Percentiles rank a stretch among this genome's conserved stretches.
These are phyloP conservation scores for Aspergillus cejpii DNA, from an alignment of 2,329 filamentous ascomycete genomes.

Conservation along the genomic window DNA sequence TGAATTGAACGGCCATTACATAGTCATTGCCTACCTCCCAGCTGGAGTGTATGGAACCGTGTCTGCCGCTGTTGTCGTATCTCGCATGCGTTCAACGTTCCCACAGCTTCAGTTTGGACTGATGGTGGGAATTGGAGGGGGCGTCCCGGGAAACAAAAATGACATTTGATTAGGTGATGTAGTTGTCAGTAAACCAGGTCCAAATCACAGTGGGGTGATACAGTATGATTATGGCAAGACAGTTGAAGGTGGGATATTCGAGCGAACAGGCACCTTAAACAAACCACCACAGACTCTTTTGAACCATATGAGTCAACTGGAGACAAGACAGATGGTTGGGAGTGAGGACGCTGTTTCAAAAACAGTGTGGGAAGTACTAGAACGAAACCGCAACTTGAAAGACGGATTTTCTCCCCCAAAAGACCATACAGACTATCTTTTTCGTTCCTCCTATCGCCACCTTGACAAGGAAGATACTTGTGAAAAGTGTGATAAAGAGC, in stretches of 20 bases:
- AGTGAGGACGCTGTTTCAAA: neutral
- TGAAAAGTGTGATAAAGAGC: neutral
- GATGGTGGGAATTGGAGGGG: constrained; percentile 15
- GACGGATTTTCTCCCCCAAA: constrained; percentile 2
- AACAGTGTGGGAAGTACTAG: neutral
- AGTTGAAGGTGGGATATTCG: neutral
- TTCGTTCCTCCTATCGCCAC: constrained; percentile 1
- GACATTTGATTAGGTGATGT: constrained; percentile 20
- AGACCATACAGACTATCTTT: neutral
- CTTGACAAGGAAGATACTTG: neutral
- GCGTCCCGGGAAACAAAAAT: constrained; percentile 3
- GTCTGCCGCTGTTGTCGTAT: neutral
- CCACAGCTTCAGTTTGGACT: constrained; percentile 1
- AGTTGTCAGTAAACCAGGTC: constrained; percentile 15
- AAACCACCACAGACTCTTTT: neutral
- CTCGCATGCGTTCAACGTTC: neutral
- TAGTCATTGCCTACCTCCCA: constrained; percentile 17
- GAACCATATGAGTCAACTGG: neutral
- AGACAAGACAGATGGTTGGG: neutral
- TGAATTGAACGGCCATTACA: constrained; percentile 12
- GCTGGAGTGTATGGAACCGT: constrained; percentile 3
- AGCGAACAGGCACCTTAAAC: neutral
- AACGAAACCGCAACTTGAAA: neutral
- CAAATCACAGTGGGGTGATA: constrained; percentile 1
- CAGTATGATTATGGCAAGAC: constrained; percentile 3